Conservation (phyloP, 495 filamentous ascomycete genomes). For the Neurospora sp. region DNA sequence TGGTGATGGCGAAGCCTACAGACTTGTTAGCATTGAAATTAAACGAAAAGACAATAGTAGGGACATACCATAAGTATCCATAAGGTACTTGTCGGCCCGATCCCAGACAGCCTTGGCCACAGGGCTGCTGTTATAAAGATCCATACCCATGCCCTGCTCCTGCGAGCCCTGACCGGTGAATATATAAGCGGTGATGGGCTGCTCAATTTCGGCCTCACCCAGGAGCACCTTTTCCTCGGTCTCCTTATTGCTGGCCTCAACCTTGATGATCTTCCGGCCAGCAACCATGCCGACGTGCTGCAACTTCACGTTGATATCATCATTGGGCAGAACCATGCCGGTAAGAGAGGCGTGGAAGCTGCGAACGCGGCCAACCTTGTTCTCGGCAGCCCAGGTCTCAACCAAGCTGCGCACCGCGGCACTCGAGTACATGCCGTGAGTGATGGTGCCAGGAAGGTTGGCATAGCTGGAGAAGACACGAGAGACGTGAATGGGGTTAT, state of each 20-base stretch:
- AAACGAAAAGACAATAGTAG: background rate
- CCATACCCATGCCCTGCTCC: slow-evolving; percentile 99
- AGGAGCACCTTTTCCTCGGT: slow-evolving; percentile 90
- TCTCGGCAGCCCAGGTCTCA: slow-evolving; percentile 98
- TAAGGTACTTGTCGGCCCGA: slow-evolving; percentile 91
- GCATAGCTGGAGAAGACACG: slow-evolving; percentile 93
- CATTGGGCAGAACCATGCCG: slow-evolving; percentile 96
- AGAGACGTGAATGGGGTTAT: slow-evolving; percentile 97
- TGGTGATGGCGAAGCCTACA: slow-evolving; percentile 83
- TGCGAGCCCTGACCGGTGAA: slow-evolving; percentile 98
- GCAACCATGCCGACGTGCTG: slow-evolving; percentile 97
- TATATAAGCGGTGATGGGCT: slow-evolving; percentile 93
- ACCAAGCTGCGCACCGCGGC: slow-evolving; percentile 96
- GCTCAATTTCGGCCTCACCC: slow-evolving; percentile 95
- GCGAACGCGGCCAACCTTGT: slow-evolving; percentile 92
- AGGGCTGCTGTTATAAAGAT: slow-evolving; percentile 82
- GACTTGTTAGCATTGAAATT: slow-evolving; percentile 28
- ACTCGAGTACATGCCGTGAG: slow-evolving; percentile 98
- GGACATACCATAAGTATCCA: slow-evolving; percentile 91
- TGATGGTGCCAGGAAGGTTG: slow-evolving; percentile 90
- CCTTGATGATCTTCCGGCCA: slow-evolving; percentile 97
- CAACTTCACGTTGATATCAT: slow-evolving; percentile 84
- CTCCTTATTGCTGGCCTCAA: slow-evolving; percentile 87
- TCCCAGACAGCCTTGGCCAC: slow-evolving; percentile 98
- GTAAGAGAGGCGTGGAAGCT: slow-evolving; percentile 93